Base-by-base conservation (phyloP, 352 stramenopile genomes). In the Globisporangium middletonii region DNA sequence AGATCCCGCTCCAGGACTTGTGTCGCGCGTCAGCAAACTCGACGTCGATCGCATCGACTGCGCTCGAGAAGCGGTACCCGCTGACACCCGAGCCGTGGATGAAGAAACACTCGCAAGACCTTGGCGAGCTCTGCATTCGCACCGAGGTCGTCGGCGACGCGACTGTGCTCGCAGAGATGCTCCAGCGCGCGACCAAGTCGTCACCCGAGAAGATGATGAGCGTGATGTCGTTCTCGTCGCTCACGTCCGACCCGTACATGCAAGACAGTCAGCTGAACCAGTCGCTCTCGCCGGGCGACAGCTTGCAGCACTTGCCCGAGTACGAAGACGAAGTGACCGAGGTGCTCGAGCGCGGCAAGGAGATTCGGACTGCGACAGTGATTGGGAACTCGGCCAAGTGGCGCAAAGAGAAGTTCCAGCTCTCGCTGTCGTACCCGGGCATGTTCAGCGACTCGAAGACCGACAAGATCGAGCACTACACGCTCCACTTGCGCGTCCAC, bases 31-130 rank as follows among this genome's bases (percentile, higher is more conserved):
- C 78, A 0, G 79, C 74, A 2, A 69, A 69, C 18, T 73, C 69
- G 1, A 83, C 76, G 0, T 88, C 80, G 2, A 87, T 86, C 27
- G 67, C 70, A 5, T 73, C 69, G 5, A 79, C 63, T 28, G 60
- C 77, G 4, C 64, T 73, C 12, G 64, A 79, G 46, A 87, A 85
- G 42, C 70, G 77, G 18, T 90, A 90, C 19, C 60, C 71, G 7
- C 43, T 90, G 4, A 74, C 68, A 6, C 76, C 78, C 7, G 80
- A 90, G 43, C 80, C 80, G 19, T 89, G 78, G 76, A 88, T 90
- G 80, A 84, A 83, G 49, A 84, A 83, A 46, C 64, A 78, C 26
- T 55, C 62, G 13, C 62, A 75, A 33, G 68, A 82, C 18, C 64
- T 90, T 1, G 78, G 80, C 23, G 78, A 90, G 30, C 60, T 90